phyloP scores from a whole-genome alignment of 2,329 filamentous ascomycete species.

The Calonectria montana region DNA sequence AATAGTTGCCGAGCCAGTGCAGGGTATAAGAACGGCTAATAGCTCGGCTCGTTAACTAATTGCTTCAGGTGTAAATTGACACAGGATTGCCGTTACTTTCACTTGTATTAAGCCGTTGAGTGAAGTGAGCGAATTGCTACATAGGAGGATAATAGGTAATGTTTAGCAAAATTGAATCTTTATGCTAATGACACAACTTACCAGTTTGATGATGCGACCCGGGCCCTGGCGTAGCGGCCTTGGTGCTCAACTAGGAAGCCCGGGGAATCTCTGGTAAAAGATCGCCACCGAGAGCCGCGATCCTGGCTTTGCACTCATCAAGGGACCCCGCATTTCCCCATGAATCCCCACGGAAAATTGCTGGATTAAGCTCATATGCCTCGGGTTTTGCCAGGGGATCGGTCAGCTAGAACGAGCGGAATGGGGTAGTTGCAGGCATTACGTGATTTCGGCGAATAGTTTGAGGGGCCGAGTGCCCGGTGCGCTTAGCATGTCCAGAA shows the following conservation, averaged over 20 bases:
- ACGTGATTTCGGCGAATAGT: neutral
- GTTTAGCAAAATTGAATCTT: neutral
- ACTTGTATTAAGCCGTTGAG: neutral
- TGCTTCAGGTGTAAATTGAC: neutral
- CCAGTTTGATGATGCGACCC: neutral
- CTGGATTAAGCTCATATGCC: neutral
- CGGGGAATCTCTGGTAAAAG: slow-evolving; percentile 14
- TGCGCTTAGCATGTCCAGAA: slow-evolving; percentile 10
- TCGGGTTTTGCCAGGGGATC: neutral
- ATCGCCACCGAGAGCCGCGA: slow-evolving; percentile 16
- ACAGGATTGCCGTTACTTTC: neutral
- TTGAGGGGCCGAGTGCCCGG: neutral
- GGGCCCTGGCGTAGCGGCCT: neutral
- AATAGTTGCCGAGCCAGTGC: neutral
- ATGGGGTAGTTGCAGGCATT: neutral
- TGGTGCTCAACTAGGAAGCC: neutral
- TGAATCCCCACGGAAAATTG: slow-evolving; percentile 4
- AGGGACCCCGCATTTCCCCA: neutral
- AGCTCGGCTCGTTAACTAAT: neutral
- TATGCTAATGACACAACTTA: neutral
- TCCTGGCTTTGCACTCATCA: neutral
- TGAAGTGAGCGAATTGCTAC: neutral
- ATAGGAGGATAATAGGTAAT: neutral
- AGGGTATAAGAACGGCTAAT: neutral
- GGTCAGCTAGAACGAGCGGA: neutral